Base-by-base conservation (phyloP, 192 early-diverging fungal genomes). In the Podila clonocystis region DNA sequence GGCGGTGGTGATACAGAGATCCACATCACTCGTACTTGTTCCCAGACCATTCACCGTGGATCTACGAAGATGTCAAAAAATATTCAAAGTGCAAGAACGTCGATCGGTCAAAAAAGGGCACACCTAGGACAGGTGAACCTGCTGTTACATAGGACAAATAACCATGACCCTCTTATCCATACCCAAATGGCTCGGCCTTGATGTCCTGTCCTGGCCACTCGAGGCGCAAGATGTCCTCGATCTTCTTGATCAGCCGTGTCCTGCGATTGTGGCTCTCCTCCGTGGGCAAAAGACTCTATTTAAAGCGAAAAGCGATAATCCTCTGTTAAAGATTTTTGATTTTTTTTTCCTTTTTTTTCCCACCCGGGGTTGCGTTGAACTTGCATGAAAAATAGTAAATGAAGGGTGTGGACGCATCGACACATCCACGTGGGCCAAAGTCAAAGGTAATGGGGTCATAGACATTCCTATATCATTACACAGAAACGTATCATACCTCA, bases 1-100 rank as follows among this genome's bases (percentile, higher is more conserved):
- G 26, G 89, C 83, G 2, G 96, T 97, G n/a, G 91, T 94, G 64
- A 99, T 82, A 73, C 96, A 97, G 26, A 99, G 86, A 82, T 99
- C 97, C 12, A 99, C 94, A 82, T 99, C 97, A 48, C 93, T 95
- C 22, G 83, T 83, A 45, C 84, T 87, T 0, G 95, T 96, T 26
- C 94, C 97, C 29, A 99, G 85, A 49, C 93, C 92, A 83, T 97
- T 98, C 36, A 94, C 90, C 0, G 95, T 94, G 7, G 97, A 97
- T 33, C 93, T 94, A 64, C 64, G 50, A 30, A 28, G 55, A 6
- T 33, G 82, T 13, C 7, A 22, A 31, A 30, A 30, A 13, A 24
- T 67, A 31, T 15, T 50, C 19, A 38, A 60, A 15, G 6, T 19
- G 9, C 8, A 24, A 61, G 48, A 60, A 58, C n/a, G 20, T 52